phyloP scores from a whole-genome alignment of 345 rosid genomes.

The Eucalyptus globulus region DNA sequence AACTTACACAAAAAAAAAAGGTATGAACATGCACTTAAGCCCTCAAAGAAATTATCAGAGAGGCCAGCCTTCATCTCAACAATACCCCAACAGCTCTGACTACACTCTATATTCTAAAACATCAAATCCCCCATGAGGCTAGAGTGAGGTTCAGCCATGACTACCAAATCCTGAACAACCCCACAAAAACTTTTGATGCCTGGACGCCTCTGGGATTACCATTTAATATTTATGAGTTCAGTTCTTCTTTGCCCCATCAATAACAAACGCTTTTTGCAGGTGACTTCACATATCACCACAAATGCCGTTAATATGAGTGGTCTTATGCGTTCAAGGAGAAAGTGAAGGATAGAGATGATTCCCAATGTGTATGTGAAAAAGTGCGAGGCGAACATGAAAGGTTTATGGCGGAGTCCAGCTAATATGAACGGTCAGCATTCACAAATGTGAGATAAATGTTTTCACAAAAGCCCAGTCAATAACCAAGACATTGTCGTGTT shows the following conservation, averaged over 20 bases:
- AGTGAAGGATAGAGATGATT: not conserved
- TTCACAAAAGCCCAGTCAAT: not conserved
- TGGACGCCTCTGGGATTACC: not conserved
- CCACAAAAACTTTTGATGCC: not conserved
- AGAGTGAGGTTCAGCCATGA: not conserved
- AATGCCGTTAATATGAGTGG: not conserved
- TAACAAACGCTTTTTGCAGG: not conserved
- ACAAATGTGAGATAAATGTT: not conserved
- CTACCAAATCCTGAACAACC: not conserved
- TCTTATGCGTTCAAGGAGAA: not conserved
- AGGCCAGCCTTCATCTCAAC: not conserved
- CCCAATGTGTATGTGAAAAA: not conserved
- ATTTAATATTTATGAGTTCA: not conserved
- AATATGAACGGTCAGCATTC: not conserved
- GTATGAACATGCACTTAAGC: not conserved
- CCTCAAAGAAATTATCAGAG: not conserved
- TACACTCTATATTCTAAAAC: not conserved
- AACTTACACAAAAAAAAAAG: not conserved
- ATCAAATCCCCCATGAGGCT: not conserved
- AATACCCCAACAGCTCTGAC: not conserved
- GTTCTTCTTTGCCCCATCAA: not conserved
- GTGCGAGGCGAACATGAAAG: not conserved
- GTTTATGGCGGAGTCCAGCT: not conserved
- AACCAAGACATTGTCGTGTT: not conserved
- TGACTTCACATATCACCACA: not conserved